Conservation (phyloP, 2,329 filamentous ascomycete genomes). For the Colletotrichum sp. region DNA sequence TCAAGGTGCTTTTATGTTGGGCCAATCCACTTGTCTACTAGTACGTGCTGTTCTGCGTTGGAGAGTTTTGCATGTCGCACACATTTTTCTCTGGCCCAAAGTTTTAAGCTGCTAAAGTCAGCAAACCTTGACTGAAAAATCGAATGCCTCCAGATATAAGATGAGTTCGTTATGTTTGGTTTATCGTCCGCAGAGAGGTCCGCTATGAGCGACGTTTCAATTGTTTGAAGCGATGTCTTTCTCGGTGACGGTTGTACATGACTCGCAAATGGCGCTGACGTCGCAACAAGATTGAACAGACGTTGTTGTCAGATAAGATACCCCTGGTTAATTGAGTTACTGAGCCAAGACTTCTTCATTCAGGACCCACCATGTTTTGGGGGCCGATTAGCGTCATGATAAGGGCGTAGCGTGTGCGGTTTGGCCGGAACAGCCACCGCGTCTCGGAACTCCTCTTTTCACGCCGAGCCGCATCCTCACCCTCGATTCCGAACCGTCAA, state of each 20-base stretch:
- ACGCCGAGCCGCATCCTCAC: neutral
- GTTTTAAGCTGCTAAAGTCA: too few relatives aligned
- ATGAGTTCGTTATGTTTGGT: too few relatives aligned
- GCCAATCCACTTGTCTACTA: too few relatives aligned
- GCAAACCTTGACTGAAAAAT: too few relatives aligned
- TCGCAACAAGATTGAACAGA: neutral
- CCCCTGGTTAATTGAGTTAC: neutral
- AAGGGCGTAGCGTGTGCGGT: neutral
- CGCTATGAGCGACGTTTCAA: rapidly evolving
- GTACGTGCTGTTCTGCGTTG: too few relatives aligned
- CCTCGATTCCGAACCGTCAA: neutral
- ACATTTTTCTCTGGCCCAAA: too few relatives aligned
- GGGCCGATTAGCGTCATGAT: neutral
- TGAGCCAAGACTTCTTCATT: neutral
- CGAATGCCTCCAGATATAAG: too few relatives aligned
- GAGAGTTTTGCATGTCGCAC: too few relatives aligned
- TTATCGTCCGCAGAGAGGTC: too few relatives aligned
- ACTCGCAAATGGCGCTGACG: neutral
- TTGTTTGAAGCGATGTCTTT: too few relatives aligned
- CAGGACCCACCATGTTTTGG: neutral
- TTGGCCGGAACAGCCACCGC: neutral
- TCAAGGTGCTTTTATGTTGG: too few relatives aligned
- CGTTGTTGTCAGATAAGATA: neutral
- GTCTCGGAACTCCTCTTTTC: neutral
- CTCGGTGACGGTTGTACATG: neutral